phyloP scores from a whole-genome alignment of 345 rosid genomes.

The Turritis glabra region DNA sequence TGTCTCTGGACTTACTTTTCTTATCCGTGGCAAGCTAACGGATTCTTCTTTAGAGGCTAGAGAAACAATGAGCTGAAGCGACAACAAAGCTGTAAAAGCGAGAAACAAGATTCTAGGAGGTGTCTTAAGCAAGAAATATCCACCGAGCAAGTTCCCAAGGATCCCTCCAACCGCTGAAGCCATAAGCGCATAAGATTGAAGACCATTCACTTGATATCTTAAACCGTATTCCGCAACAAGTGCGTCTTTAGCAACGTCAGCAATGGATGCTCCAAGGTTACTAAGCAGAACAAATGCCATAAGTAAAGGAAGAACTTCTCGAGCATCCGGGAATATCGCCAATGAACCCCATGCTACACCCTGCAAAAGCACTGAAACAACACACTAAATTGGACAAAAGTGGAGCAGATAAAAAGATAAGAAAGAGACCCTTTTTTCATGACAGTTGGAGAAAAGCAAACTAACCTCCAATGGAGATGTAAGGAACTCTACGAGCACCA shows the following conservation, averaged over 20 bases:
- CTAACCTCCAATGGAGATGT: constrained; percentile 11
- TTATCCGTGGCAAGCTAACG: constrained; percentile 48
- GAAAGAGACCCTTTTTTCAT: constrained; percentile 47
- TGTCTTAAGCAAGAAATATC: constrained; percentile 51
- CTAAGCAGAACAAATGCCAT: constrained; percentile 65
- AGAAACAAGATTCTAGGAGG: constrained; percentile 58
- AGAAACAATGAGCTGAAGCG: constrained; percentile 58
- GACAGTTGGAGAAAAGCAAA: constrained; percentile 16
- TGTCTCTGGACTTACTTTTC: constrained; percentile 11
- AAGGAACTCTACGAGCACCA: constrained; percentile 39
- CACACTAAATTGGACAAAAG: constrained; percentile 35
- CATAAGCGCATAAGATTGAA: constrained; percentile 83
- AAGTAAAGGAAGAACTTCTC: constrained; percentile 60
- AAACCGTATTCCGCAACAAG: constrained; percentile 79
- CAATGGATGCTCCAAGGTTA: constrained; percentile 79
- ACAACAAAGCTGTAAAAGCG: constrained; percentile 49
- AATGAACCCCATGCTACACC: constrained; percentile 72
- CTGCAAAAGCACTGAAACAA: constrained; percentile 64
- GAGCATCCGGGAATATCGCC: constrained; percentile 56
- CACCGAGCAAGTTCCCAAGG: constrained; percentile 76
- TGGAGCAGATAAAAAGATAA: constrained; percentile 40
- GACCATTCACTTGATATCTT: constrained; percentile 45
- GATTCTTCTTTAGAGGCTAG: constrained; percentile 50
- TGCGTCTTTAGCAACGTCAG: constrained; percentile 86
- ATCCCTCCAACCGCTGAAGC: constrained; percentile 83